Percentiles rank a stretch among this genome's conserved stretches.
These are phyloP conservation scores for Didymella lethalis DNA, from an alignment of 2,329 filamentous ascomycete species.

Conservation along the genomic window DNA sequence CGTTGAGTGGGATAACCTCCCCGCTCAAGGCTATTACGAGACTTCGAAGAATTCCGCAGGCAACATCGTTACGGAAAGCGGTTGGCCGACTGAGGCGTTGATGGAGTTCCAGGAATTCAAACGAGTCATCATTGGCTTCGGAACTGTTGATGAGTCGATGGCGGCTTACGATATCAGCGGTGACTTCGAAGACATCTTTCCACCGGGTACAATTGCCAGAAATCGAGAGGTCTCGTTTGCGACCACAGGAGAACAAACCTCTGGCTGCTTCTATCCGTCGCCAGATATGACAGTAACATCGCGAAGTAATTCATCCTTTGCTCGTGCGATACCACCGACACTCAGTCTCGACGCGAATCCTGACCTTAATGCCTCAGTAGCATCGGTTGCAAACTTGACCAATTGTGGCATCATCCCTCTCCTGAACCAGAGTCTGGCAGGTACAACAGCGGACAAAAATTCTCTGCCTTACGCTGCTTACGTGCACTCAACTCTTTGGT, in stretches of 20 bases:
- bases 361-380: constrained; percentile 35
- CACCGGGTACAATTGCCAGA: constrained; percentile 52
- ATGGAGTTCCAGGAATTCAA: constrained; percentile 63
- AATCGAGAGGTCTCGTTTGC: constrained; percentile 42
- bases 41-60: constrained; percentile 49
- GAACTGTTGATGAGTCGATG: constrained; percentile 66
- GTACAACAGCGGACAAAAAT: constrained; percentile 59
- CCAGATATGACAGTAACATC: constrained; percentile 52
- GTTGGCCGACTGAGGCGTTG: constrained; percentile 70
- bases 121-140: constrained; percentile 64
- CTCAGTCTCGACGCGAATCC: constrained; percentile 31
- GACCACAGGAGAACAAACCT: constrained; percentile 53
- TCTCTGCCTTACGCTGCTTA: constrained; percentile 60
- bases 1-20: constrained; percentile 50
- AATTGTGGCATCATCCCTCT: constrained; percentile 68
- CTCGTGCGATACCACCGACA: constrained; percentile 31
- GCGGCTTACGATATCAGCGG: constrained; percentile 60
- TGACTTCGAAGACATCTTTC: constrained; percentile 64
- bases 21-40: constrained; percentile 62
- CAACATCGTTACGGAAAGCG: constrained; percentile 60
- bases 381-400: constrained; percentile 53
- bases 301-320: constrained; percentile 60
- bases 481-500: constrained; percentile 63
- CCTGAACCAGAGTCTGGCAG: constrained; percentile 64
- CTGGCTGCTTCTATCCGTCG: constrained; percentile 63